phyloP scores from a whole-genome alignment of 306 rosid species.

The Fragaria nilgerrensis region DNA sequence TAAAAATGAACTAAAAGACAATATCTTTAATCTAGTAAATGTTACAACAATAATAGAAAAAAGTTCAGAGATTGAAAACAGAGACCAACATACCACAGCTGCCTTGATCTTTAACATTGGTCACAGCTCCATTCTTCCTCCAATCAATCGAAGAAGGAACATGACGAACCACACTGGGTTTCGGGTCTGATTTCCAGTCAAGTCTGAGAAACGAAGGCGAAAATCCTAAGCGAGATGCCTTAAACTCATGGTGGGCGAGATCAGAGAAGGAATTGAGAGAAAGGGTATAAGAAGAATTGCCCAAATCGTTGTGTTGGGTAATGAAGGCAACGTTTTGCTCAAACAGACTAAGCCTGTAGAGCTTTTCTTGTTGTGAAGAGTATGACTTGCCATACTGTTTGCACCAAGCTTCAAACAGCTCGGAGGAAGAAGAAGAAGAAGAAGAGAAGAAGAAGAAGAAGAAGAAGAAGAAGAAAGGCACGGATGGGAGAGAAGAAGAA shows the following conservation, averaged over 20 bases:
- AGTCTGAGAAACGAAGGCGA: conserved; percentile 41
- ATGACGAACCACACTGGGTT: conserved; percentile 13
- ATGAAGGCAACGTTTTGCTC: conserved; percentile 61
- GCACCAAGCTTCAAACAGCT: conserved; percentile 70
- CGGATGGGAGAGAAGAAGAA: conserved; percentile 26
- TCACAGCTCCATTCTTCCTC: conserved; percentile 74
- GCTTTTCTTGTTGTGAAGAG: conserved; percentile 56
- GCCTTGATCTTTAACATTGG: conserved; percentile 78
- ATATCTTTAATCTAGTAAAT: neutral
- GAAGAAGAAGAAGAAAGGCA: conserved; percentile 22
- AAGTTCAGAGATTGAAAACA: neutral
- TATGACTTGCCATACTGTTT: conserved; percentile 58
- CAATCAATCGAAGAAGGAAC: conserved; percentile 81
- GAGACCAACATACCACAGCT: conserved; percentile 56
- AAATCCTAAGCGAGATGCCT: conserved; percentile 67
- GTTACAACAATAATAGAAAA: neutral
- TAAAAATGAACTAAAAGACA: neutral
- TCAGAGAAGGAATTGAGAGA: conserved; percentile 82
- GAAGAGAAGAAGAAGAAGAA: conserved; percentile 31
- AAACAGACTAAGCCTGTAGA: conserved; percentile 54
- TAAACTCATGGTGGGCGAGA: conserved; percentile 83
- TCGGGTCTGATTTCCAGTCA: conserved; percentile 14
- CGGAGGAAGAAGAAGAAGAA: conserved; percentile 35
- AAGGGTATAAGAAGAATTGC: conserved; percentile 53
- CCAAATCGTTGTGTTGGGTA: conserved; percentile 44